Evolutionary conservation across 805 yeast genomes (phyloP), one percentile per base, ranked within the genome.

Genomic region (Schizosaccharomyces osmophilus): DNA sequence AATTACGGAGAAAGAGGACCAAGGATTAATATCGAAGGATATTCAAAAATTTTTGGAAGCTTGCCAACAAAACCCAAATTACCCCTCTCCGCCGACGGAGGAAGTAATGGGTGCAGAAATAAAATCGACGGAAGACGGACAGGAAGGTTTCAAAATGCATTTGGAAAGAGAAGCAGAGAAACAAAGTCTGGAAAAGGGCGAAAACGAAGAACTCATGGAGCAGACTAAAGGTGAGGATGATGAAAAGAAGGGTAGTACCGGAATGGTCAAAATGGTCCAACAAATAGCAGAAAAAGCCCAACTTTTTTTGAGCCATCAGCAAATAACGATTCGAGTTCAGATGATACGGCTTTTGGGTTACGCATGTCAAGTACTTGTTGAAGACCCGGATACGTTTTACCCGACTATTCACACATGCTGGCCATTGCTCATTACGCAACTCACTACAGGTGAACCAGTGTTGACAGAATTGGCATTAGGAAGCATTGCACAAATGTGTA

Each of bases 281-380:
- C 66, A 66, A 57, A 36, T 90, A 3, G 74, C 81, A 61, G 77
- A 75, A 5, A 86, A 87, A 68, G 83, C 90, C 5, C 84, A 85
- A 61, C 73, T 86, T 63, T 74, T 80, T 36, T 71, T 87, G 45
- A 81, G 86, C 1, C 93, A 85, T 66, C 78, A 79, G 1, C 83
- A 94, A 0, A 69, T 76, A 1, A 71, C 75, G 2, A 69, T 90
- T 39, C 77, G 79, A 55, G 68, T 78, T 2, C 82, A 80, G 63
- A 76, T 87, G 5, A 69, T 89, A 61, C 73, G 71, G 41, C 75
- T 85, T 1, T 68, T 78, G 22, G 66, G 69, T 5, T 69, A 72
- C 19, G 70, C 76, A 0, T 63, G 80, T 2, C 84, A 84, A 0
- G 67, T 82, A 31, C 69, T 85, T 26, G 78, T 85, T 0, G 75